These are phyloP conservation scores for Pseudocercospora cruenta DNA, from an alignment of 2,329 filamentous ascomycete species.

Conservation along the genomic window DNA sequence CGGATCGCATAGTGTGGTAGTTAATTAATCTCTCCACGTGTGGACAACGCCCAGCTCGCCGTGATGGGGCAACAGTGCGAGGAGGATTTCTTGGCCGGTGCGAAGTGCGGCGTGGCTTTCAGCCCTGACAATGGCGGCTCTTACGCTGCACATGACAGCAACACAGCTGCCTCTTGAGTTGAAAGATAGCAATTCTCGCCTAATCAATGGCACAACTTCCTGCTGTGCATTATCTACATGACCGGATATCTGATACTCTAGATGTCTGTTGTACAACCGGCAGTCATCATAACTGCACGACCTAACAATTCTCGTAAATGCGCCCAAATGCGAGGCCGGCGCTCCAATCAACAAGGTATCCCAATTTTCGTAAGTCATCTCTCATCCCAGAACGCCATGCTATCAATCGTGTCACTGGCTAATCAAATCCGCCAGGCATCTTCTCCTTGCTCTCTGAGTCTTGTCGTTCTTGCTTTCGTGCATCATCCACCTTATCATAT, in stretches of 20 bases:
- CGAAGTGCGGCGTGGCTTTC: not conserved
- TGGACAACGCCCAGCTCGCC: not conserved
- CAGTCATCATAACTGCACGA: not conserved
- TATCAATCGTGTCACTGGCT: constrained; percentile 3
- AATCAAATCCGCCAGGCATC: constrained; percentile 41
- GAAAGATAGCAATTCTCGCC: not conserved
- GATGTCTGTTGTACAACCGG: not conserved
- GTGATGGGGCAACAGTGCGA: not conserved
- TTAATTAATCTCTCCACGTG: not conserved
- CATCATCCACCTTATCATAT: constrained; percentile 31
- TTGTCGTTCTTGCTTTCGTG: constrained; percentile 23
- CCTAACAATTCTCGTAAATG: not conserved
- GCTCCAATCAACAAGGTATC: constrained; percentile 6
- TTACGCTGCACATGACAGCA: not conserved
- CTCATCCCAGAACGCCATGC: constrained; percentile 1
- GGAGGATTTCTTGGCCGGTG: not conserved
- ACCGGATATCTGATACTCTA: not conserved
- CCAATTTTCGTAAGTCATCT: constrained; percentile 1
- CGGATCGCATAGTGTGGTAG: not conserved
- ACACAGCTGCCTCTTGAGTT: not conserved
- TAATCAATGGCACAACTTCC: not conserved
- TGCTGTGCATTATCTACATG: constrained; percentile 6
- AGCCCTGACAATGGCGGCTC: no score
- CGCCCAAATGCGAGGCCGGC: constrained; percentile 3
- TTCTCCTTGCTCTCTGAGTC: constrained; percentile 23